These are phyloP conservation scores for Podospora bellae-mahoneyi DNA, from an alignment of 495 filamentous ascomycete genomes.

Conservation along the genomic window DNA sequence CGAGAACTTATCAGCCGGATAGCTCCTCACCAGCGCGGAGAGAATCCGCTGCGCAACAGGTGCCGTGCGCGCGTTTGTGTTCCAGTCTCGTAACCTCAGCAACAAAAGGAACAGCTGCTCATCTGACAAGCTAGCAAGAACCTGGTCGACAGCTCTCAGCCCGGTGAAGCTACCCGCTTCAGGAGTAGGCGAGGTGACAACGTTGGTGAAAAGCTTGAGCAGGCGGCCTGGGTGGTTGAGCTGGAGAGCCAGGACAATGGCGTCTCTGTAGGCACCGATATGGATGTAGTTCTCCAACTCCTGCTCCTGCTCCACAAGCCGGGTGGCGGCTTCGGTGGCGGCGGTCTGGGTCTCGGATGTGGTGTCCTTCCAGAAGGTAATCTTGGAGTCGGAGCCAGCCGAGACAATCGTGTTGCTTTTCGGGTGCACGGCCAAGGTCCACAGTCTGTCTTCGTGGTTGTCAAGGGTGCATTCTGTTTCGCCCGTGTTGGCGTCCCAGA, in stretches of 20 bases:
- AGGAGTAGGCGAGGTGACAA: slow-evolving; percentile 60
- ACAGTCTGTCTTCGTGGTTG: slow-evolving; percentile 92
- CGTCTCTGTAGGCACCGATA: slow-evolving; percentile 78
- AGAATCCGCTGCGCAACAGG: slow-evolving; percentile 83
- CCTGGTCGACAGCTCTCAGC: slow-evolving; percentile 74
- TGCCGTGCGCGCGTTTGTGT: slow-evolving; percentile 87
- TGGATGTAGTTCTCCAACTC: slow-evolving; percentile 88
- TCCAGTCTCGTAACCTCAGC: slow-evolving; percentile 85
- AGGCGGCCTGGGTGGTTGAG: slow-evolving; percentile 89
- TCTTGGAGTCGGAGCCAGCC: slow-evolving; percentile 80
- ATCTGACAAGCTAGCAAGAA: slow-evolving; percentile 71
- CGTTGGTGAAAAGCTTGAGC: slow-evolving; percentile 74
- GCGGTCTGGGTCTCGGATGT: slow-evolving; percentile 73
- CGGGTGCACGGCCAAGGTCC: slow-evolving; percentile 76
- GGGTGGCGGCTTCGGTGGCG: slow-evolving; percentile 63
- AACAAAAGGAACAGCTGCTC: slow-evolving; percentile 80
- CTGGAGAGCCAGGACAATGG: slow-evolving; percentile 84
- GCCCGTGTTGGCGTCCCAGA: slow-evolving; percentile 81
- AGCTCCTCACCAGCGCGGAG: slow-evolving; percentile 69
- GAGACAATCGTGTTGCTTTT: slow-evolving; percentile 70
- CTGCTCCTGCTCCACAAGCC: slow-evolving; percentile 88
- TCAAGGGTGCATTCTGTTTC: slow-evolving; percentile 86
- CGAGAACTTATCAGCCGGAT: slow-evolving; percentile 67
- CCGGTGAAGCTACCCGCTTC: slow-evolving; percentile 68
- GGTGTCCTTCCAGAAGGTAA: slow-evolving; percentile 95